phyloP scores from a whole-genome alignment of 352 stramenopile species.

The Chrysophaeum taylorii region DNA sequence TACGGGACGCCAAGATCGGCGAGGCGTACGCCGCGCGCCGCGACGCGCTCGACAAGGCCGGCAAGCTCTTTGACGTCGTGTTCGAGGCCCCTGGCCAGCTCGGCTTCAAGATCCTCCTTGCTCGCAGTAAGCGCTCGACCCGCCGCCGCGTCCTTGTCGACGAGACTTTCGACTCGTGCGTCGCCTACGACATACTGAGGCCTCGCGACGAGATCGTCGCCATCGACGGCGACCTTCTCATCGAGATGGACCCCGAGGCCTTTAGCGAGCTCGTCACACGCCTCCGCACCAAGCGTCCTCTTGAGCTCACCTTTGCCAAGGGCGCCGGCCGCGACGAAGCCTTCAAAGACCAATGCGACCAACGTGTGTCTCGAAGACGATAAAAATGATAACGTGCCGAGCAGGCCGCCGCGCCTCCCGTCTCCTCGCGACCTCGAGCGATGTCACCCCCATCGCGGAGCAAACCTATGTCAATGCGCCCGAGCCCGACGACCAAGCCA shows the following conservation, averaged over 20 bases:
- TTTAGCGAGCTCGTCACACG: not conserved
- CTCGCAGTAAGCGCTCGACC: not conserved
- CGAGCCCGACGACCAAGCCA: not conserved
- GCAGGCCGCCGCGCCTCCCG: no score
- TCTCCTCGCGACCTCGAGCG: no score
- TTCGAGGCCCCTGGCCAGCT: not conserved
- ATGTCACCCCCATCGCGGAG: no score
- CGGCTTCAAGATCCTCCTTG: conserved; percentile 1
- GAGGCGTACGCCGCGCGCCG: not conserved
- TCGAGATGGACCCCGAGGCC: not conserved
- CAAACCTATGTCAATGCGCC: no score
- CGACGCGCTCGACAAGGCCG: not conserved
- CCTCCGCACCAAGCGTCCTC: not conserved
- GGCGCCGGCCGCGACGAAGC: not conserved
- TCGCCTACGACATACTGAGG: not conserved
- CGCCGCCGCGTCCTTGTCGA: not conserved
- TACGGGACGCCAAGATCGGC: not conserved
- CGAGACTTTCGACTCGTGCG: not conserved
- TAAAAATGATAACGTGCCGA: no score
- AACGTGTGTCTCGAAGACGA: no score
- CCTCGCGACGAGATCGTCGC: not conserved
- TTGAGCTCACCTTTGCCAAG: conserved; percentile 7
- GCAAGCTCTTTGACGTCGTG: not conserved
- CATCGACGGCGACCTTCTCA: not conserved
- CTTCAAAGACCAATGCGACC: not conserved